A percentile compares a stretch with the other conserved stretches of the same genome.
Conservation (phyloP, 1,284 basidiomycete genomes). For the Pseudozyma sp. region DNA sequence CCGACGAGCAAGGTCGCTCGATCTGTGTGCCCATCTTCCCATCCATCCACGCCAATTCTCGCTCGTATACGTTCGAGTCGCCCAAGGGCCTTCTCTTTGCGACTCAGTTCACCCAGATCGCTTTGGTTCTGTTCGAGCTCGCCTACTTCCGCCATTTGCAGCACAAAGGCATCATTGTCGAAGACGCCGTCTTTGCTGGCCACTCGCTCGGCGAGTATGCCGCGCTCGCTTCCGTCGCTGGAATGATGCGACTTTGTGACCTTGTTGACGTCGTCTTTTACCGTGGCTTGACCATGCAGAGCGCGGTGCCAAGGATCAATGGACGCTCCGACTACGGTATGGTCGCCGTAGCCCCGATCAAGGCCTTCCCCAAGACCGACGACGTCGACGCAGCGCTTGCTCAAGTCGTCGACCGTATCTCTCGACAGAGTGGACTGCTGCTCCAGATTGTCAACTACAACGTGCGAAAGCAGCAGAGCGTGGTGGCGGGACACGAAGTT, state of each 20-base stretch:
- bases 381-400: slow-evolving; percentile 74
- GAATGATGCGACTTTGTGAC: slow-evolving; percentile 81
- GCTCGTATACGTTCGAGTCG: slow-evolving; percentile 89
- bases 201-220: slow-evolving; percentile 99
- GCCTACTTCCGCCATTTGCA: slow-evolving; percentile 98
- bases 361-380: slow-evolving; percentile 85
- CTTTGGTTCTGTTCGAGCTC: slow-evolving; percentile 91
- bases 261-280: slow-evolving; percentile 97
- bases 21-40: slow-evolving; percentile 60
- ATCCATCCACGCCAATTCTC: slow-evolving; percentile 39
- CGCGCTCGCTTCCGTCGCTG: slow-evolving; percentile 93
- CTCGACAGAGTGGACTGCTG: slow-evolving; percentile 77
- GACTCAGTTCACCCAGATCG: slow-evolving; percentile 98
- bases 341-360: slow-evolving; percentile 82
- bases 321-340: slow-evolving; percentile 79
- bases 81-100: slow-evolving; percentile 94
- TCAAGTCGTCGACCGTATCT: slow-evolving; percentile 83
- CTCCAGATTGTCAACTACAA: slow-evolving; percentile 92
- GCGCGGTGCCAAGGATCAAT: slow-evolving; percentile 38
- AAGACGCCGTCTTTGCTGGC: slow-evolving; percentile 90
- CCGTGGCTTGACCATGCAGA: slow-evolving; percentile 93
- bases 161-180: slow-evolving; percentile 90
- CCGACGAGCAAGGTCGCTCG: slow-evolving; percentile 89
- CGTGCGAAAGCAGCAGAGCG: slow-evolving; percentile 80
- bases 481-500: slow-evolving; percentile 93